Evolutionary conservation across 371 early-diverging fungal genomes (phyloP), one percentile per base, ranked within the genome.

Genomic region (Actinomortierella ambigua): DNA sequence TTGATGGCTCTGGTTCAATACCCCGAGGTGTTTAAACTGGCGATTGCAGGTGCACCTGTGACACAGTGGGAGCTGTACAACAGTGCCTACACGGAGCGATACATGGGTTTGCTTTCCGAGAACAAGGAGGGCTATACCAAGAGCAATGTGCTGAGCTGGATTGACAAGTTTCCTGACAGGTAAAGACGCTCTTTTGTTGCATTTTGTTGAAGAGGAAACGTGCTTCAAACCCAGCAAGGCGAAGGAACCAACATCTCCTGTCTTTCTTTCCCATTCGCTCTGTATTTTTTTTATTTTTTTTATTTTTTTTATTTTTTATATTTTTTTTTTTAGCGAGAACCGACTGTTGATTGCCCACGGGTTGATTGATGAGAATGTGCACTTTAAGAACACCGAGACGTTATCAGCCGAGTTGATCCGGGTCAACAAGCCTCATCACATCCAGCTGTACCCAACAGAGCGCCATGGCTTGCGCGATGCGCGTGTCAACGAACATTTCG

Each of bases 341-440:
- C 82, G 92, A 1, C 65, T 93, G 18, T 55, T 93, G 29, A 77
- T 93, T 50, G 90, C 83, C 0, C 94, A 93, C 66, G 94, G 94
- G 0, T 68, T 87, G 46, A 86, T 88, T 57, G 94, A 94, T 69
- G 93, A 94, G 65, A 94, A 94, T 70, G 94, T 94, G 2, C 92
- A 92, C 69, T 87, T 88, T 54, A 80, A 77, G 48, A 83, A 92
- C 69, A 85, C 90, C 0, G 85, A 89, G 50, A 23, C 69, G 24
- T 65, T 93, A 50, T 84, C 87, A 0, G 73, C 84, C 1, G 81
- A 78, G 5, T 63, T 94, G 15, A 80, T 86, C 11, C 82, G 84
- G 53, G 59, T 55, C 22, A 79, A 83, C 51, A 88, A 87, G 54
- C 87, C 87, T 4, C 83, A 90, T 60, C 80, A 85, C 53, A 59